These are phyloP conservation scores for Cutaneotrichosporon sp. DNA, from an alignment of 1,284 basidiomycete genomes.

Conservation along the genomic window DNA sequence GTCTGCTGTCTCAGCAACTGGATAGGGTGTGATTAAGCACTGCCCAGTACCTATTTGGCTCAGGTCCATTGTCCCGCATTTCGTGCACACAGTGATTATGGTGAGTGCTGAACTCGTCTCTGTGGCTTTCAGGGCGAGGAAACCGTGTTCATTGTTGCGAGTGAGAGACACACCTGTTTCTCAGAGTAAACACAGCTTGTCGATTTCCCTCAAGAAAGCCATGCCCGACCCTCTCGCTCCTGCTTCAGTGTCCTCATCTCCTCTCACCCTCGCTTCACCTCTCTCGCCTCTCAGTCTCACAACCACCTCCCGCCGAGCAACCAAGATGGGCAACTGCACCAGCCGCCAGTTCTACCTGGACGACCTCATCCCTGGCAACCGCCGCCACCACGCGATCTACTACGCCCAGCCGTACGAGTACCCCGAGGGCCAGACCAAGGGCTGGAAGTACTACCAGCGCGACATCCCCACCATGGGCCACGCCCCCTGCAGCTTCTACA, in stretches of 20 bases:
- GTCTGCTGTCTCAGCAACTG: no score
- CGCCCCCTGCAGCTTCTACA: neutral
- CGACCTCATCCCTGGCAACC: neutral
- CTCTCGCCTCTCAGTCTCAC: no score
- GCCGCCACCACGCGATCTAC: neutral
- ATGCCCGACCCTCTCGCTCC: neutral
- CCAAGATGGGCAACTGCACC: neutral
- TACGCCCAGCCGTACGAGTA: neutral
- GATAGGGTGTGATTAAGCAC: no score
- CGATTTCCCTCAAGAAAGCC: neutral
- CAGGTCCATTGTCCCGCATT: neutral
- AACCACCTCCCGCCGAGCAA: neutral
- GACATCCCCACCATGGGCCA: constrained; percentile 1
- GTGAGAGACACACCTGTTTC: neutral
- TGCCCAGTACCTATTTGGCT: neutral
- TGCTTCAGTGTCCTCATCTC: neutral
- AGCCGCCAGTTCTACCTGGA: constrained; percentile 1
- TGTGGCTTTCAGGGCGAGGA: neutral
- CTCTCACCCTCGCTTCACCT: no score
- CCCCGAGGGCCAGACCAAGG: neutral
- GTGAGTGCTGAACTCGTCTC: no score
- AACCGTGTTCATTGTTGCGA: neutral
- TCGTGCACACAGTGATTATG: no score
- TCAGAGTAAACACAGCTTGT: neutral
- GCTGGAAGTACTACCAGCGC: neutral